These are phyloP conservation scores for Lipomyces mesembrius DNA, from an alignment of 805 yeast species.

Conservation along the genomic window DNA sequence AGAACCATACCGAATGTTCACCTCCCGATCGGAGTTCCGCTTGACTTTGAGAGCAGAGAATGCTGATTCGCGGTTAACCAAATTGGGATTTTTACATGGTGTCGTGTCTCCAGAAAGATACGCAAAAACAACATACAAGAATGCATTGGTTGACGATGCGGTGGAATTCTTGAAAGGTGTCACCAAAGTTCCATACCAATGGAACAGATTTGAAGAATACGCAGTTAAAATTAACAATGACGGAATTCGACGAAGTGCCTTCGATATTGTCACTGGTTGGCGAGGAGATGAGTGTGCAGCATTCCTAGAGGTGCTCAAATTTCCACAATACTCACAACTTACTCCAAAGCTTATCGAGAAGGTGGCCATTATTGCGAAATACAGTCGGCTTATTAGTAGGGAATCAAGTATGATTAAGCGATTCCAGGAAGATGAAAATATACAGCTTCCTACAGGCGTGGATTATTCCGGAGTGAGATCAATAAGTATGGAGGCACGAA, in stretches of 20 bases:
- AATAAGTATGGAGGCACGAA: slow-evolving; percentile 23
- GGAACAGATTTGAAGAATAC: slow-evolving; percentile 54
- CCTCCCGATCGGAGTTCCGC: slow-evolving; percentile 93
- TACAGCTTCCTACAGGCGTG: slow-evolving; percentile 69
- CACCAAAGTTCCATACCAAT: slow-evolving; percentile 59
- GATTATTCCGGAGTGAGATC: slow-evolving; percentile 65
- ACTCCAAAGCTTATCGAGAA: slow-evolving; percentile 60
- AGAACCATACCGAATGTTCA: slow-evolving; percentile 98
- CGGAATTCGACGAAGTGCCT: slow-evolving; percentile 62
- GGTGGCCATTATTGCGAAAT: slow-evolving; percentile 77
- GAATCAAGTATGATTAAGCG: slow-evolving; percentile 75
- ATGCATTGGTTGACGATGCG: slow-evolving; percentile 51
- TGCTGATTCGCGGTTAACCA: slow-evolving; percentile 86
- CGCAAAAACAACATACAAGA: slow-evolving; percentile 53
- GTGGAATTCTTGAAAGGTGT: slow-evolving; percentile 53
- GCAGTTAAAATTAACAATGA: slow-evolving; percentile 56
- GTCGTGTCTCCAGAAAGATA: slow-evolving; percentile 67
- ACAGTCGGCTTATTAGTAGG: slow-evolving; percentile 75
- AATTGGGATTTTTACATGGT: slow-evolving; percentile 66
- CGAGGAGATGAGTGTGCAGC: slow-evolving; percentile 42
- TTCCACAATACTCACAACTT: slow-evolving; percentile 48
- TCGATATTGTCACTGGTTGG: slow-evolving; percentile 68
- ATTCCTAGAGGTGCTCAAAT: slow-evolving; percentile 43
- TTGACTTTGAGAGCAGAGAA: slow-evolving; percentile 90
- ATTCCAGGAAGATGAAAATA: slow-evolving; percentile 78